A percentile compares a stretch with the other conserved stretches of the same genome.
Conservation (phyloP, 176 grass and related monocot species). For the Cocos nucifera region DNA sequence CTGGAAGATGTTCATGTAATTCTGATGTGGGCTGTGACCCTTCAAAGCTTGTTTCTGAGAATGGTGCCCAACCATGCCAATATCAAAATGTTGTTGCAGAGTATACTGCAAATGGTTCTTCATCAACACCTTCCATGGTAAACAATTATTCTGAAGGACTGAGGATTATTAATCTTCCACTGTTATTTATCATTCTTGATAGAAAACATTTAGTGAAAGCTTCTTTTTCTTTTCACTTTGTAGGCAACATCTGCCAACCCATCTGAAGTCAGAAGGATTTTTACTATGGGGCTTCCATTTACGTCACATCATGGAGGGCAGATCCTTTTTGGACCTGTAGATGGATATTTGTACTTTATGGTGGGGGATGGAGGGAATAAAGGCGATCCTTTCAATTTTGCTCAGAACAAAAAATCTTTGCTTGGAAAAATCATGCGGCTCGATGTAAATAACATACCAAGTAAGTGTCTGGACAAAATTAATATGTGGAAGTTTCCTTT, state of each 20-base stretch:
- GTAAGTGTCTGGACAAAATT: constrained; percentile 31
- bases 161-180: too few species aligned
- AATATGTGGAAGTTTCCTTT: too few species aligned
- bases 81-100: constrained; percentile 70
- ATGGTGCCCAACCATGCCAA: constrained; percentile 66
- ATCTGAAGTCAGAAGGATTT: constrained; percentile 67
- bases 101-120: constrained; percentile 57
- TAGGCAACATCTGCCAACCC: constrained; percentile 64
- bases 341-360: constrained; percentile 91
- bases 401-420: constrained; percentile 85
- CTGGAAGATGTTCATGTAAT: constrained; percentile 89
- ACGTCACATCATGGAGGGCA: constrained; percentile 61
- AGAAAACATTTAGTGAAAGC: neutral
- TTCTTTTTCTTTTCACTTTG: constrained; percentile 12
- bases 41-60: constrained; percentile 48
- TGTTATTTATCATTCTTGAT: too few species aligned
- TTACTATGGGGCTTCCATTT: constrained; percentile 75
- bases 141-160: neutral
- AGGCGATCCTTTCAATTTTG: constrained; percentile 82
- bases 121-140: constrained; percentile 52
- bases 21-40: constrained; percentile 82
- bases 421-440: constrained; percentile 88
- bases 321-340: constrained; percentile 72
- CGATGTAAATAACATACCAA: constrained; percentile 38
- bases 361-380: constrained; percentile 87